These are phyloP conservation scores for Psilocybe subaeruginosa DNA, from an alignment of 768 basidiomycete species.

Conservation along the genomic window DNA sequence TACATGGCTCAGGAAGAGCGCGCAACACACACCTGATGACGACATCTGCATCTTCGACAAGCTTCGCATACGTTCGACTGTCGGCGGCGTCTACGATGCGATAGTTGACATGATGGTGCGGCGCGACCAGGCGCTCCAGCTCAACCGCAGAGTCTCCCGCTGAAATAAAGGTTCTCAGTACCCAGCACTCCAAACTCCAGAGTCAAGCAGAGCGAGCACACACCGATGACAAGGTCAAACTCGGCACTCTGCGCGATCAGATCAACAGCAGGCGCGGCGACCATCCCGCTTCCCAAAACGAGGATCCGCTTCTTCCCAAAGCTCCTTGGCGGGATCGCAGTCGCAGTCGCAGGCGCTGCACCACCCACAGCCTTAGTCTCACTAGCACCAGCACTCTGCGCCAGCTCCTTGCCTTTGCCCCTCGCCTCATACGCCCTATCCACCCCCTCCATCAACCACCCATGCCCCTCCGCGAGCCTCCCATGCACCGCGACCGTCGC, in stretches of 20 bases:
- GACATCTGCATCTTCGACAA: slow-evolving; percentile 72
- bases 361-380: not conserved
- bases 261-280: slow-evolving; percentile 86
- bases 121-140: slow-evolving; percentile 47
- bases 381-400: not conserved
- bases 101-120: slow-evolving; percentile 54
- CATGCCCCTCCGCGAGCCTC: slow-evolving; percentile 50
- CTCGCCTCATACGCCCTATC: slow-evolving; percentile 20
- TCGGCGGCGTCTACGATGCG: slow-evolving; percentile 65
- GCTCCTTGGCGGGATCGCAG: not conserved
- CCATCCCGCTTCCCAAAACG: slow-evolving; percentile 94
- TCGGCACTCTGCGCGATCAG: slow-evolving; percentile 66
- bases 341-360: not conserved
- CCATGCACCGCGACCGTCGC: slow-evolving; percentile 76
- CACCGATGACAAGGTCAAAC: slow-evolving; percentile 78
- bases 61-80: slow-evolving; percentile 39
- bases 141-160: slow-evolving; percentile 76
- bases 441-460: slow-evolving; percentile 61
- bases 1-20: too few species aligned
- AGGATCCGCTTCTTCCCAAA: slow-evolving; percentile 64
- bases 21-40: slow-evolving; percentile 71
- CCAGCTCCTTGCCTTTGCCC: not conserved
- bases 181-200: not conserved
- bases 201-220: slow-evolving; percentile 30
- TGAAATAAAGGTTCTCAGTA: slow-evolving; percentile 28